These are phyloP conservation scores for Diaporthe sp. DNA, from an alignment of 2,329 filamentous ascomycete species.

Conservation along the genomic window DNA sequence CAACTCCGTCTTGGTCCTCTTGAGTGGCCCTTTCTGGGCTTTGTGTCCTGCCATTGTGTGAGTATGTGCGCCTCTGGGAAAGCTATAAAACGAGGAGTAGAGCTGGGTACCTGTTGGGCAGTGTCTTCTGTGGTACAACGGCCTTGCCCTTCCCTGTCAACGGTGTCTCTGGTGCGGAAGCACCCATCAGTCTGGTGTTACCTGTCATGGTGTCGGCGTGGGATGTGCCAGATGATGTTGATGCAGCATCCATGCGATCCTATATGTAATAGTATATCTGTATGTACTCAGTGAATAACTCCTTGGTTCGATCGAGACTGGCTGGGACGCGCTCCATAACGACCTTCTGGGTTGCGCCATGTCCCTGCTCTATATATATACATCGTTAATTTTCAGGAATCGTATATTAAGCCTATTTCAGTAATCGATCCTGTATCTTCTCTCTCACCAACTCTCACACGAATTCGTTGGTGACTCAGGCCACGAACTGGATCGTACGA, in stretches of 20 bases:
- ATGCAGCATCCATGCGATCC: not conserved
- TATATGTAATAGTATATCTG: not conserved
- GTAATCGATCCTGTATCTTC: not conserved
- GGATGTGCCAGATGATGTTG: not conserved
- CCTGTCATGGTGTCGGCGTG: not conserved
- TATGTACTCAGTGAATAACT: not conserved
- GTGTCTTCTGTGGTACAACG: not conserved
- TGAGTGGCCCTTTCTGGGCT: rapidly evolving
- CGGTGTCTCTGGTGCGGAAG: not conserved
- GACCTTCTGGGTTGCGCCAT: not conserved
- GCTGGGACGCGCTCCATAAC: too few relatives aligned
- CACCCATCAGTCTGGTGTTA: not conserved
- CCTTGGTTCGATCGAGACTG: not conserved
- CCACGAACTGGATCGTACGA: not conserved
- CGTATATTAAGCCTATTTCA: not conserved
- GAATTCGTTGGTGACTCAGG: slow-evolving; percentile 13
- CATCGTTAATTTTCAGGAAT: not conserved
- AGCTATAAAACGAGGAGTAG: rapidly evolving
- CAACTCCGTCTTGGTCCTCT: not conserved
- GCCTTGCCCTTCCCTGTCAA: not conserved
- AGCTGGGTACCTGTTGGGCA: not conserved
- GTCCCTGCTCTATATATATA: not conserved
- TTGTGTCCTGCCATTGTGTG: not conserved
- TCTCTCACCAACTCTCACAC: not conserved
- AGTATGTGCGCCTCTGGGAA: not conserved